These are phyloP conservation scores for Manihot esculenta DNA, from an alignment of 441 rosid genomes.

Conservation along the genomic window DNA sequence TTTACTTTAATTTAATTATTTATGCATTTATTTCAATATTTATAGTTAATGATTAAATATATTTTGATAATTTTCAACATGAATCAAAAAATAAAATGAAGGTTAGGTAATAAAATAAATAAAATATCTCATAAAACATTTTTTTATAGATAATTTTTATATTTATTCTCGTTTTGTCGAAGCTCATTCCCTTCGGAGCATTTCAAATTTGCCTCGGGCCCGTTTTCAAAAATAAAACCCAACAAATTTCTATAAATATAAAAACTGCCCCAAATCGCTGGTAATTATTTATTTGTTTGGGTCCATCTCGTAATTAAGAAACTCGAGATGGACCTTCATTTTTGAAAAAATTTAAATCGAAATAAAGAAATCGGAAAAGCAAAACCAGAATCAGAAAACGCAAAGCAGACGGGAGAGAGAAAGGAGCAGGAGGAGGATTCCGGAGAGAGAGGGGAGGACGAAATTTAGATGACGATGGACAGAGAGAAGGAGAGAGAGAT, in stretches of 20 bases:
- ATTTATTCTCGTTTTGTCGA: not conserved
- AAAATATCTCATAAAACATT: no score
- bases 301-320: conserved; percentile 16
- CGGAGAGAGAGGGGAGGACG: conserved; percentile 17
- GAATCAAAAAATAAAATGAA: no score
- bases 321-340: conserved; percentile 30
- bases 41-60: no score
- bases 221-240: conserved; percentile 16
- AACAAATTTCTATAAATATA: not conserved
- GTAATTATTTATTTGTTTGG: not conserved
- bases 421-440: not conserved
- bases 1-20: no score
- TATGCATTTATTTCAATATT: no score
- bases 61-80: no score
- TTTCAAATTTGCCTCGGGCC: conserved; percentile 40
- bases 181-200: not conserved
- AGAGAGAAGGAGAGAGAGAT: conserved; percentile 99
- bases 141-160: no score
- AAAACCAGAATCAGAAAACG: conserved; percentile 24
- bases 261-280: not conserved
- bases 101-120: no score
- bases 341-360: conserved; percentile 19
- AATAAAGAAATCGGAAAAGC: conserved; percentile 12
- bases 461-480: conserved; percentile 83
- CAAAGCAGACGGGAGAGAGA: conserved; percentile 13